Conservation (phyloP, 2,329 filamentous ascomycete species). For the Colletotrichum horii region DNA sequence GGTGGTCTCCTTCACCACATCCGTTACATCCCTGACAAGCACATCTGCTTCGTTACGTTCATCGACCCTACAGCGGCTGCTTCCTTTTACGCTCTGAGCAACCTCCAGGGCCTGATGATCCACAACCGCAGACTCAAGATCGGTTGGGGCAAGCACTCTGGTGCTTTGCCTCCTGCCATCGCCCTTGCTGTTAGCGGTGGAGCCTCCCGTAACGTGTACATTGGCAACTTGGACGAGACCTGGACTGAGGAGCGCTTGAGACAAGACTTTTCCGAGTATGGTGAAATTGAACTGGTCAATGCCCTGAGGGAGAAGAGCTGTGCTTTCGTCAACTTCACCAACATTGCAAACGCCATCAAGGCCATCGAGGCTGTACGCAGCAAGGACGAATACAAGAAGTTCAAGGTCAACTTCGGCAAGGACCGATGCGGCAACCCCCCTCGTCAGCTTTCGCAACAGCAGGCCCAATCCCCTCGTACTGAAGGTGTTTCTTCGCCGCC, state of each 20-base stretch:
- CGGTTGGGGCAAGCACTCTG: conserved; percentile 99
- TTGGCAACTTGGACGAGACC: conserved; percentile 95
- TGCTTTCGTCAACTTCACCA: conserved; percentile 99
- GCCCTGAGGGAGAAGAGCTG: conserved; percentile 98
- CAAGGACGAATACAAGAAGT: conserved; percentile 95
- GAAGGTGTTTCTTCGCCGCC: conserved; percentile 65
- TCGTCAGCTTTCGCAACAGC: conserved; percentile 75
- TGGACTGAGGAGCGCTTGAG: conserved; percentile 96
- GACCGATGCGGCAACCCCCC: conserved; percentile 97
- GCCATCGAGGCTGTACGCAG: conserved; percentile 95
- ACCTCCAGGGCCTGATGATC: conserved; percentile 98
- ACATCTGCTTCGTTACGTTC: conserved; percentile 99
- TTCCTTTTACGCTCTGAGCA: conserved; percentile 97
- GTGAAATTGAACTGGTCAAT: conserved; percentile 97
- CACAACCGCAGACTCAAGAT: conserved; percentile 98
- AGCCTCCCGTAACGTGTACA: conserved; percentile 97
- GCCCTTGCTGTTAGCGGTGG: conserved; percentile 94
- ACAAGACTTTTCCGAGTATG: conserved; percentile 96
- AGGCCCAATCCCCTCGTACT: conserved; percentile 70
- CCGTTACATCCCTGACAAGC: conserved; percentile 98
- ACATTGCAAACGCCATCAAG: conserved; percentile 99
- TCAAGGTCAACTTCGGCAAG: conserved; percentile 99
- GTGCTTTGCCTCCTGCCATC: conserved; percentile 92
- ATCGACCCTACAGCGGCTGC: conserved; percentile 98
- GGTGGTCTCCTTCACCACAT: conserved; percentile 97